These are phyloP conservation scores for Acer campestre DNA, from an alignment of 345 rosid species.

Conservation along the genomic window DNA sequence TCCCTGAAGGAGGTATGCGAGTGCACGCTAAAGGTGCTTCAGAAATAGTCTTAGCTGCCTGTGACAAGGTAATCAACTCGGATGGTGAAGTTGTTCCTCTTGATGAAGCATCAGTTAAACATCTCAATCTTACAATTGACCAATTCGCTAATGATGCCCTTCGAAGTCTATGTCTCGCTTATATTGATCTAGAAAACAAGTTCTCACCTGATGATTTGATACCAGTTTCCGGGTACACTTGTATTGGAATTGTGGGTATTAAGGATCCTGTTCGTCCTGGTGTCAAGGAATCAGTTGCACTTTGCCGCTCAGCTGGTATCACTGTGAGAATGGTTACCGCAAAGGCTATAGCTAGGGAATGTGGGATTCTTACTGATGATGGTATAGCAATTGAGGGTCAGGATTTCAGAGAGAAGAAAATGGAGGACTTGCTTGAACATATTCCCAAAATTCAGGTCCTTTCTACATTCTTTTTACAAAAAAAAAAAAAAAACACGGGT, in stretches of 20 bases:
- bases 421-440: slow-evolving; percentile 63
- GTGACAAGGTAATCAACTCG: slow-evolving; percentile 71
- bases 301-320: slow-evolving; percentile 87
- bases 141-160: slow-evolving; percentile 89
- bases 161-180: slow-evolving; percentile 84
- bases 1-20: slow-evolving; percentile 64
- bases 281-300: slow-evolving; percentile 85
- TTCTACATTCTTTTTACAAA: not conserved
- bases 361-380: slow-evolving; percentile 88
- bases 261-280: slow-evolving; percentile 97
- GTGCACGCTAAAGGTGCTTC: slow-evolving; percentile 94
- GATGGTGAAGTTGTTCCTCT: slow-evolving; percentile 75
- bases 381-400: slow-evolving; percentile 92
- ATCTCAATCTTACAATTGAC: slow-evolving; percentile 64
- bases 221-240: slow-evolving; percentile 69
- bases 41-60: slow-evolving; percentile 81
- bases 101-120: slow-evolving; percentile 57
- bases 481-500: too few species aligned
- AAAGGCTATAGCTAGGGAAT: slow-evolving; percentile 90
- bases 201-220: slow-evolving; percentile 59
- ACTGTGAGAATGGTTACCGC: slow-evolving; percentile 97
- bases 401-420: slow-evolving; percentile 74
- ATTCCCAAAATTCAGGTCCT: slow-evolving; percentile 93
- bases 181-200: slow-evolving; percentile 55
- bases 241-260: slow-evolving; percentile 86